Evolutionary conservation across 441 rosid species (phyloP).

Genomic region (Corymbia calophylla): DNA sequence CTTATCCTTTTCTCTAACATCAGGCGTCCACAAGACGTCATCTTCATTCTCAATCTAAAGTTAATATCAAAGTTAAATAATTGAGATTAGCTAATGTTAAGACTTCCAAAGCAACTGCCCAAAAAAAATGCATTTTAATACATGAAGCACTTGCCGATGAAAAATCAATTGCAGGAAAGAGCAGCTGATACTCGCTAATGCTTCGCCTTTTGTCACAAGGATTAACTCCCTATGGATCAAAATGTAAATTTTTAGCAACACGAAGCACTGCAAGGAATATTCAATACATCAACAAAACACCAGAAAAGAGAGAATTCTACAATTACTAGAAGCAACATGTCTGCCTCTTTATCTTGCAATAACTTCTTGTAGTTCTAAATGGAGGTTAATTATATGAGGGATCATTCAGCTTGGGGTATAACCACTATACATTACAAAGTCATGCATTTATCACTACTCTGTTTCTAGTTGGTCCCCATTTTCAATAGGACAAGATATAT

Average conservation of each 20-base stretch:
- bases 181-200: constrained; percentile 48
- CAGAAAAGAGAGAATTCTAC: not conserved
- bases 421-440: not conserved
- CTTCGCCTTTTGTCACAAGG: constrained; percentile 67
- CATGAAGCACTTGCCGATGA: constrained; percentile 40
- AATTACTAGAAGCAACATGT: not conserved
- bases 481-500: not conserved
- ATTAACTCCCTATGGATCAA: constrained; percentile 9
- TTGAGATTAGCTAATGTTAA: not conserved
- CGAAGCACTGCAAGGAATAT: not conserved
- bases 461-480: not conserved
- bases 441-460: not conserved
- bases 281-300: not conserved
- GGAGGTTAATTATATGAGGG: not conserved
- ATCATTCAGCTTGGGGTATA: not conserved
- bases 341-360: not conserved
- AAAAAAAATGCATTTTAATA: not conserved
- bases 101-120: not conserved
- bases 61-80: not conserved
- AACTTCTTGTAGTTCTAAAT: not conserved
- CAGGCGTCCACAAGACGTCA: constrained; percentile 63
- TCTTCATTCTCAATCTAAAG: constrained; percentile 56
- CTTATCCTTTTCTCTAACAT: constrained; percentile 57
- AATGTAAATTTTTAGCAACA: not conserved
- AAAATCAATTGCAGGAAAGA: constrained; percentile 89